Evolutionary conservation across 75 land plant species (phyloP), one percentile per base, ranked within the genome.

Genomic region (Picea glauca): DNA sequence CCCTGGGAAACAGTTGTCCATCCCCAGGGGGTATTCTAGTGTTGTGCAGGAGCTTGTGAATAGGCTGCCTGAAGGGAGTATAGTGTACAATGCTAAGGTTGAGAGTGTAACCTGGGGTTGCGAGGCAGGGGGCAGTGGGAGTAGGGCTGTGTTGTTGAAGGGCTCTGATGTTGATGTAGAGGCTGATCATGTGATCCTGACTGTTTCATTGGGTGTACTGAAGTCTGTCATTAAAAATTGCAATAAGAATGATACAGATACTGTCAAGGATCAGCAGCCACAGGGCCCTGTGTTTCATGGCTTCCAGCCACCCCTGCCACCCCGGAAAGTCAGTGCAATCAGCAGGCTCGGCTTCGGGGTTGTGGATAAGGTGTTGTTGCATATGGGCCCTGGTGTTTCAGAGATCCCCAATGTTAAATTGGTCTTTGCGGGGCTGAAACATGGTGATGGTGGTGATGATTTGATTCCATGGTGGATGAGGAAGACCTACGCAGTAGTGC

Each of bases 171-270:
- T 61, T 64, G 72, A 58, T 18, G 30, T 61, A 46, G 72, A 58
- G 23, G 85, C 84, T 14, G 85, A 84, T 40, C 85, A 84, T 80
- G 79, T 84, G 21, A 76, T 84, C 58, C 23, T 84, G 59, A 84
- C 85, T 26, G 84, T 81, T 74, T 84, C 85, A 30, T 74, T 84
- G 56, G 85, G 85, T 23, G 78, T 84, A 5, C 75, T 81, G 40
- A 84, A 81, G 72, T 35, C 32, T 32, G 30, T 43, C n/a, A 61
- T 76, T n/a, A 17, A 76, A 61, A 31, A 31, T 43, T 70, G 73
- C 73, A 70, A 43, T 43, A 70, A 70, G 73, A 70, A 72, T 40
- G 79, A 46, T 43, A 17, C 46, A 12, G 56, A 65, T 78, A 54
- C 58, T 4, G 50, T 56, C 23, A 78, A 78, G 73, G 63, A 56